phyloP scores from a whole-genome alignment of 192 early-diverging fungal species.

The Backusella liffmaniae region DNA sequence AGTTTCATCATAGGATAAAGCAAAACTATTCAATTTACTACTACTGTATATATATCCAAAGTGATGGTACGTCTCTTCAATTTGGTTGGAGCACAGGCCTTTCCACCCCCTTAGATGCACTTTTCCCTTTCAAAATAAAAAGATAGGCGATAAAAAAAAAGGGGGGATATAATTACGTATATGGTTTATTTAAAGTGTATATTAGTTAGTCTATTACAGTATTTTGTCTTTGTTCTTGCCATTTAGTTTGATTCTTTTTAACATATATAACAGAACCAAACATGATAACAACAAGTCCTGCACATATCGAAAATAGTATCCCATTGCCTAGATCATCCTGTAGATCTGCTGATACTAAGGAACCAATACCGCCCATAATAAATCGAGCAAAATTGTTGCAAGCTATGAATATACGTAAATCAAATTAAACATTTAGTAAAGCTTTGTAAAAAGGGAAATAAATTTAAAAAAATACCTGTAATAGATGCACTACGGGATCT shows the following conservation, averaged over 20 bases:
- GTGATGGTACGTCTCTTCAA: too few species aligned
- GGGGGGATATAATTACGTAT: background rate
- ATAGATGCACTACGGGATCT: constrained; percentile 27
- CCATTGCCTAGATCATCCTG: constrained; percentile 26
- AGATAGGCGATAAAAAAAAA: background rate
- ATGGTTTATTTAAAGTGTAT: background rate
- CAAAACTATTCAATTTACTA: too few species aligned
- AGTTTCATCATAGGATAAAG: too few species aligned
- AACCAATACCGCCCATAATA: constrained; percentile 30
- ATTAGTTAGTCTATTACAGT: background rate
- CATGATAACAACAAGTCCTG: background rate
- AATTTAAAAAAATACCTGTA: constrained; percentile 19
- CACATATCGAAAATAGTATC: constrained; percentile 30
- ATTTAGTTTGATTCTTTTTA: background rate
- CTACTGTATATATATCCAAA: too few species aligned
- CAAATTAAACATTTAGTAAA: background rate
- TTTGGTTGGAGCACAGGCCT: too few species aligned
- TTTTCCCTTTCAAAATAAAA: too few species aligned
- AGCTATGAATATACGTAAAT: constrained; percentile 14
- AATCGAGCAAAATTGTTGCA: constrained; percentile 37
- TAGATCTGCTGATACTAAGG: constrained; percentile 32
- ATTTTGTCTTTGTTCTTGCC: background rate
- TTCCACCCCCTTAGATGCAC: too few species aligned
- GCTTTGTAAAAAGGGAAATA: background rate
- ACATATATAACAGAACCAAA: constrained; percentile 1